Conservation (phyloP, 2,329 filamentous ascomycete genomes). For the Pseudogymnoascus sp. region DNA sequence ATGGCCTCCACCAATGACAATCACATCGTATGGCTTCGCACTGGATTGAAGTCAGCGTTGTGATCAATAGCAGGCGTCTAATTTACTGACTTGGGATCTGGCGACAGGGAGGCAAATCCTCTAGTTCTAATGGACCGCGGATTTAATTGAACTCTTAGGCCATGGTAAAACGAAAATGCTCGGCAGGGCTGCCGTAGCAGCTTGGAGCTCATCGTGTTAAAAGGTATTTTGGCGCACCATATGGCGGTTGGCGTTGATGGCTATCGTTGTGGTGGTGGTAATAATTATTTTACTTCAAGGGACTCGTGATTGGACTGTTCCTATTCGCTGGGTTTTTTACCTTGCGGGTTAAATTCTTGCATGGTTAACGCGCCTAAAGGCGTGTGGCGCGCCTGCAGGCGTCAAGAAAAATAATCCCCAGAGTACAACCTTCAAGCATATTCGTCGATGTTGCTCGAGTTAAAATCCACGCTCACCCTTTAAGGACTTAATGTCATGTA, state of each 20-base stretch:
- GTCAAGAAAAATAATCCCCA: not conserved
- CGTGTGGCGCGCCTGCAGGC: not conserved
- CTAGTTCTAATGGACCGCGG: not conserved
- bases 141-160: not conserved
- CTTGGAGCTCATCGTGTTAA: constrained; percentile 4
- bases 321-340: constrained; percentile 1
- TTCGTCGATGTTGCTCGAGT: not conserved
- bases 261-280: not conserved
- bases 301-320: not conserved
- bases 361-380: not conserved
- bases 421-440: not conserved
- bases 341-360: not conserved
- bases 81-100: not conserved
- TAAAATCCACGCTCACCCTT: not conserved
- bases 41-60: not conserved
- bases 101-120: not conserved
- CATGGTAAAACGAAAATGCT: not conserved
- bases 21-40: constrained; percentile 66
- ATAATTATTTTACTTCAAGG: constrained; percentile 1
- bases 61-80: not conserved
- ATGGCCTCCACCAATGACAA: constrained; percentile 93
- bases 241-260: not conserved
- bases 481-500: not conserved
- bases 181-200: not conserved
- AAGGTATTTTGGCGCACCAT: not conserved